phyloP scores from a whole-genome alignment of 345 rosid species.

The Corchorus olitorius region DNA sequence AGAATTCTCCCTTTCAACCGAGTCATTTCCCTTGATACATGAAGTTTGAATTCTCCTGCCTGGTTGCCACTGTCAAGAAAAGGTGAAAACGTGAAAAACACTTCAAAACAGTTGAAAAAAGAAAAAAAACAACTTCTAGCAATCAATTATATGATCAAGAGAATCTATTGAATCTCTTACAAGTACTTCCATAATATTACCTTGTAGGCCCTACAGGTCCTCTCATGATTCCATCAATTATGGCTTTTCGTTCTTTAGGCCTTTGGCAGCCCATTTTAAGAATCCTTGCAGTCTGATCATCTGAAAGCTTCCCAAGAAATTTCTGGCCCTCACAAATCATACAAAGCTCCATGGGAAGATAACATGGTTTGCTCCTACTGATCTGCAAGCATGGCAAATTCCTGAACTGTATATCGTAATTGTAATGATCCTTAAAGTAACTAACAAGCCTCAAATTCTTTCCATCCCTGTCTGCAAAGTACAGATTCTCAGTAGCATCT shows the following conservation, averaged over 20 bases:
- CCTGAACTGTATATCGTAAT: conserved; percentile 72
- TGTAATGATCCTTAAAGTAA: conserved; percentile 89
- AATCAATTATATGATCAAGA: neutral
- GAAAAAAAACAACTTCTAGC: neutral
- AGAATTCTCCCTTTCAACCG: conserved; percentile 80
- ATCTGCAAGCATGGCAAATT: conserved; percentile 91
- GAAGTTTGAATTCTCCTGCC: conserved; percentile 71
- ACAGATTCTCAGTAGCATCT: conserved; percentile 66
- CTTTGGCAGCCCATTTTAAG: conserved; percentile 93
- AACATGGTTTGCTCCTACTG: conserved; percentile 89
- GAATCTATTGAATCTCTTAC: neutral
- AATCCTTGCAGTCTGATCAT: conserved; percentile 90
- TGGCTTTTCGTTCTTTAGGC: conserved; percentile 83
- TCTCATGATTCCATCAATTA: conserved; percentile 72
- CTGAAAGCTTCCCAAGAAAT: conserved; percentile 95
- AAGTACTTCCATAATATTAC: conserved; percentile 36
- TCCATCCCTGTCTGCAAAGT: conserved; percentile 87
- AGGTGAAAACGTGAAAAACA: neutral
- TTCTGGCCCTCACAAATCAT: conserved; percentile 98
- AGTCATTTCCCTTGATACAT: conserved; percentile 83
- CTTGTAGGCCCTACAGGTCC: conserved; percentile 91
- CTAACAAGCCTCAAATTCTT: conserved; percentile 63
- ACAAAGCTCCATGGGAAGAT: conserved; percentile 97
- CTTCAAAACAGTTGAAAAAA: neutral
- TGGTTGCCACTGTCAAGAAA: conserved; percentile 63